Conservation (phyloP, 176 grass and related monocot species). For the Raddia guianensis region DNA sequence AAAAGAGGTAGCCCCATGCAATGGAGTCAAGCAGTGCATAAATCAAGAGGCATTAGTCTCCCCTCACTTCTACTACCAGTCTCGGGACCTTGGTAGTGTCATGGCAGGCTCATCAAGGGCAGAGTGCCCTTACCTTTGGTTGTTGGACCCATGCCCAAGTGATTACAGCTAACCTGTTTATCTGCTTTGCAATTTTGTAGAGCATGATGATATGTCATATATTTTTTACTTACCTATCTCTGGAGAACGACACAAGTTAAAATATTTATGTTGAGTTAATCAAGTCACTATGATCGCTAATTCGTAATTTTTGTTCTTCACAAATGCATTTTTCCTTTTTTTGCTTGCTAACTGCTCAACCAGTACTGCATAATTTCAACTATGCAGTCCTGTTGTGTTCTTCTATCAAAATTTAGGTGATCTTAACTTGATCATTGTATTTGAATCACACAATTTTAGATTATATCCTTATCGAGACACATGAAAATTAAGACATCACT, state of each 20-base stretch:
- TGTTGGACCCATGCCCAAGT: too few relatives aligned
- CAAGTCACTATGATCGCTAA: conserved; percentile 18
- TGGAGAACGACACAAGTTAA: not conserved
- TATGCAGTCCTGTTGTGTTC: not conserved
- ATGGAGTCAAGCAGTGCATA: too few relatives aligned
- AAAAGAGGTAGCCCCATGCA: too few relatives aligned
- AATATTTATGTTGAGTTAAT: conserved; percentile 14
- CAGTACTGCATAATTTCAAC: not conserved
- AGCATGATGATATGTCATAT: conserved; percentile 15
- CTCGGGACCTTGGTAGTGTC: too few relatives aligned
- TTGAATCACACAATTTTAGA: conserved; percentile 25
- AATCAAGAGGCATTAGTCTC: too few relatives aligned
- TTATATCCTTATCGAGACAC: not conserved
- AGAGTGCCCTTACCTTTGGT: too few relatives aligned
- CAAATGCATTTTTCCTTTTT: not conserved
- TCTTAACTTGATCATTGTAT: not conserved
- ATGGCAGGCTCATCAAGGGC: too few relatives aligned
- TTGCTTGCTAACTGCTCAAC: not conserved
- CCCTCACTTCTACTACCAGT: too few relatives aligned
- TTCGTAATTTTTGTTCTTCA: not conserved
- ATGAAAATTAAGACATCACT: conserved; percentile 8
- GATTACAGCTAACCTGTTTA: not conserved
- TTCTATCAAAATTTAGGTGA: conserved; percentile 21
- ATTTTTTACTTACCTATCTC: conserved; percentile 16
- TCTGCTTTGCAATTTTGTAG: conserved; percentile 7